Conservation (phyloP, 768 basidiomycete species). For the Amanita rubescens region DNA sequence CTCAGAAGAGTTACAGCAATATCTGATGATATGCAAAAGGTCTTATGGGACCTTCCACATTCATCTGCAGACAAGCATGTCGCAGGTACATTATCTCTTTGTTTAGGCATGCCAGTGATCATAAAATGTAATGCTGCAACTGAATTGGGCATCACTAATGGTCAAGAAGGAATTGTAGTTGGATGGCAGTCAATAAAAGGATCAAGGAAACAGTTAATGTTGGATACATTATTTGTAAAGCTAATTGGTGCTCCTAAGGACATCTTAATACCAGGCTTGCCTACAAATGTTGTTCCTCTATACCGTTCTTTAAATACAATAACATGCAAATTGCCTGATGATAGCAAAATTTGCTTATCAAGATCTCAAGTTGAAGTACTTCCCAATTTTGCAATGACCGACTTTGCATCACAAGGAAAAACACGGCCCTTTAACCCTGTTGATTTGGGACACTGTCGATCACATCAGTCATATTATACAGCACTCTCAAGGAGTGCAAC, state of each 20-base stretch:
- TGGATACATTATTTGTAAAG: conserved; percentile 17
- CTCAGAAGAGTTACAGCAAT: not conserved
- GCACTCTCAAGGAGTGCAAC: no score
- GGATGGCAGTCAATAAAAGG: conserved; percentile 24
- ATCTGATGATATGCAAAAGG: conserved; percentile 12
- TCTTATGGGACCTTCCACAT: no score
- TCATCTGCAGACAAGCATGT: no score
- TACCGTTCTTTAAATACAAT: no score
- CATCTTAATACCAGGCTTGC: not conserved
- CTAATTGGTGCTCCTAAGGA: not conserved
- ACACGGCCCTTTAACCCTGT: no score
- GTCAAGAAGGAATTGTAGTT: conserved; percentile 24
- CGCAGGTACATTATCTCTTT: conserved; percentile 22
- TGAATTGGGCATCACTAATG: conserved; percentile 27
- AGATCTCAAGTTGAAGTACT: no score
- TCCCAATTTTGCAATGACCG: no score
- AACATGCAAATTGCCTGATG: no score
- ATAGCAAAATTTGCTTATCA: no score
- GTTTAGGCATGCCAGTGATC: conserved; percentile 25
- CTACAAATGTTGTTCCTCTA: not conserved
- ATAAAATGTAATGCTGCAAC: conserved; percentile 20
- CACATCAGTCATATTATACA: no score
- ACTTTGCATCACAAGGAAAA: no score
- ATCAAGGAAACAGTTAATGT: conserved; percentile 13
- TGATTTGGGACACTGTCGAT: no score